Conservation (phyloP, 352 stramenopile species). For the Globisporangium abappressorium region DNA sequence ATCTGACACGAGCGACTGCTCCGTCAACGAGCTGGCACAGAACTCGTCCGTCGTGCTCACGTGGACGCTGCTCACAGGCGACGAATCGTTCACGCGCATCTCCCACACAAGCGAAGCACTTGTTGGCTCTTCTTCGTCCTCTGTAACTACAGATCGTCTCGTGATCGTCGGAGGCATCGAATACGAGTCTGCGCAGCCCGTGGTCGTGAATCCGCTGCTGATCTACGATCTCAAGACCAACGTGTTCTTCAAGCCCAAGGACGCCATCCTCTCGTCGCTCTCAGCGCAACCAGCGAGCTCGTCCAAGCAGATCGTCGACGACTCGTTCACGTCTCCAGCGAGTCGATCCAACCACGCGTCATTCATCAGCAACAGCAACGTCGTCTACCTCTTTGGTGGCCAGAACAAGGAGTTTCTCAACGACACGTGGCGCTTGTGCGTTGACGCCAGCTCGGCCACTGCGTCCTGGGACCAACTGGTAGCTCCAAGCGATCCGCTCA, state of each 20-base stretch:
- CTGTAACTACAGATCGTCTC: constrained; percentile 22
- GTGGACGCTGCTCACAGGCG: constrained; percentile 32
- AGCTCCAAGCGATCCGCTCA: constrained; percentile 31
- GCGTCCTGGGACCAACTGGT: constrained; percentile 56
- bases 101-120: constrained; percentile 42
- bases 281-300: constrained; percentile 12
- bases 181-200: constrained; percentile 67
- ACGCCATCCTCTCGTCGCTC: constrained; percentile 51
- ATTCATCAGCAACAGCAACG: constrained; percentile 25
- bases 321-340: constrained; percentile 55
- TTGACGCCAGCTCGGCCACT: constrained; percentile 35
- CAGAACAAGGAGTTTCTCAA: constrained; percentile 56
- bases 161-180: constrained; percentile 63
- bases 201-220: constrained; percentile 50
- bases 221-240: constrained; percentile 46
- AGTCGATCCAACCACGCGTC: constrained; percentile 57
- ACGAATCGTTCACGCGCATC: constrained; percentile 46
- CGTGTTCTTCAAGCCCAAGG: constrained; percentile 35
- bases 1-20: constrained; percentile 2
- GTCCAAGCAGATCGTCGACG: constrained; percentile 23
- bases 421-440: constrained; percentile 58
- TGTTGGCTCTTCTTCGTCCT: not conserved
- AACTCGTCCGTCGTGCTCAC: constrained; percentile 22
- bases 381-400: constrained; percentile 53
- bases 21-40: constrained; percentile 10